Evolutionary conservation across 2,329 filamentous ascomycete genomes (phyloP).

Genomic region (Claviceps cyperi): DNA sequence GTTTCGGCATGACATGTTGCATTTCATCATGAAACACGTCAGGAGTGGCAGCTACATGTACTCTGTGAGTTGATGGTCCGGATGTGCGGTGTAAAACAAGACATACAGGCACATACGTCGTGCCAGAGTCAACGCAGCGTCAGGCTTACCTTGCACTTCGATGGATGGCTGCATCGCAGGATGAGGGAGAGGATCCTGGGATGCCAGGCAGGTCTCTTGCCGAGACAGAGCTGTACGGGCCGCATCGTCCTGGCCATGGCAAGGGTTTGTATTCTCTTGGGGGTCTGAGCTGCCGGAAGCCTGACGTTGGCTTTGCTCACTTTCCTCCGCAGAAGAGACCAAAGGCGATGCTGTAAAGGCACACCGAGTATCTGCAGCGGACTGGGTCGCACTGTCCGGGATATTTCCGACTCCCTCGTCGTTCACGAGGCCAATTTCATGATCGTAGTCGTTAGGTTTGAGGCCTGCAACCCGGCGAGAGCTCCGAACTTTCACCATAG

Average conservation of each 20-base stretch:
- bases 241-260: neutral
- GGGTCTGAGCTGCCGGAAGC: neutral
- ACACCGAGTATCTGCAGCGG: neutral
- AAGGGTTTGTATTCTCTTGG: neutral
- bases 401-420: conserved; percentile 17
- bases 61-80: neutral
- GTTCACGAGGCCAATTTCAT: conserved; percentile 57
- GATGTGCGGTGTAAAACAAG: neutral
- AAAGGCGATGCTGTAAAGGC: conserved; percentile 7
- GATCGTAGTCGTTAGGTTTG: conserved; percentile 50
- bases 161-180: conserved; percentile 17
- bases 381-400: conserved; percentile 11
- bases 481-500: conserved; percentile 25
- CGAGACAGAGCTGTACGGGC: neutral
- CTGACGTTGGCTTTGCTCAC: neutral
- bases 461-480: conserved; percentile 41
- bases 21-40: conserved; percentile 11
- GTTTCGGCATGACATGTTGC: conserved; percentile 22
- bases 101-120: too few species aligned
- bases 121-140: neutral
- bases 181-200: conserved; percentile 7
- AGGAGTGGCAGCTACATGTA: conserved; percentile 16
- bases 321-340: conserved; percentile 4
- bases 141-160: conserved; percentile 17
- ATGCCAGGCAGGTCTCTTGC: neutral